Base-by-base conservation (phyloP, 805 yeast genomes). In the Spathaspora gorwiae region DNA sequence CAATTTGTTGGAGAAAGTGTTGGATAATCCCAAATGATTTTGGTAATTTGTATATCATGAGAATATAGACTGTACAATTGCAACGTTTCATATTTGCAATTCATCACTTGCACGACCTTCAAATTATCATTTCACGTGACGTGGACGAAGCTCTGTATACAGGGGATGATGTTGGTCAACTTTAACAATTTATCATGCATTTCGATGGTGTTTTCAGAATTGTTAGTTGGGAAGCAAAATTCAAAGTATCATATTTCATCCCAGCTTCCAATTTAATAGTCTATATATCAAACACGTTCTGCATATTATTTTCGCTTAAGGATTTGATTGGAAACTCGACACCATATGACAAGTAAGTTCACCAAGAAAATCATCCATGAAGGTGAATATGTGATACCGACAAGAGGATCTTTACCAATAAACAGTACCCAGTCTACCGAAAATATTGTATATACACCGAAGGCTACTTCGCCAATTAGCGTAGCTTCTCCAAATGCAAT, bases 321-420 rank as follows among this genome's bases (percentile, higher is more conserved):
- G 2, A 19, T 19, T 19, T 19, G 24, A 19, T 19, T 19, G 24
- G 24, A 19, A 19, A 19, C 24, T 19, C 24, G 24, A 19, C 24
- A 29, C 32, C 12, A 29, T 3, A 29, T 29, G 32, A 29, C 9
- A 29, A 29, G 12, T 35, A 13, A 24, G 12, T 33, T 39, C 26
- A 46, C 37, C 26, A 31, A 47, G 31, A 60, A 59, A 9, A 55
- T 50, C 30, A 63, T 62, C 5, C 72, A 66, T 40, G 72, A 66
- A 47, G 70, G 69, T 5, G 71, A 66, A 44, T 63, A 55, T 39
- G 55, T 58, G 5, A 50, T 55, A 19, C 65, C 63, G 2, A 51
- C 57, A 5, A 51, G 68, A 24, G 36, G 40, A 37, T 57, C 56
- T 3, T 47, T 65, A 15, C 70, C 72, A 14, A 63, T 66, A 12